phyloP scores from a whole-genome alignment of 768 basidiomycete genomes.

The Suillus brevipes region DNA sequence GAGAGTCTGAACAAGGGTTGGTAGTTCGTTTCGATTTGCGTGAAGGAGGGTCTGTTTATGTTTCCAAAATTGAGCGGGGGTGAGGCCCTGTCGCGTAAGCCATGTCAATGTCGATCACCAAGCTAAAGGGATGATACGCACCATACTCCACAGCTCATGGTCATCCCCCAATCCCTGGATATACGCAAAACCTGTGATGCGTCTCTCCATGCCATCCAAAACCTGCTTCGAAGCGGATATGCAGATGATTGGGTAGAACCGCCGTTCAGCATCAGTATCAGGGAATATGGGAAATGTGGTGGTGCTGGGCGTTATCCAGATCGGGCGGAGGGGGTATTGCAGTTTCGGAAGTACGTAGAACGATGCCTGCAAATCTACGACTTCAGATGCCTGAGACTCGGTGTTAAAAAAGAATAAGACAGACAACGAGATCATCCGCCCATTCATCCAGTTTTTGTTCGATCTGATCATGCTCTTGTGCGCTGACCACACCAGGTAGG shows the following conservation, averaged over 20 bases:
- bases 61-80: constrained; percentile 70
- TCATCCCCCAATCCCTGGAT: constrained; percentile 96
- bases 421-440: constrained; percentile 68
- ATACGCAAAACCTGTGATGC: constrained; percentile 74
- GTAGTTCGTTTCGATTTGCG: constrained; percentile 49
- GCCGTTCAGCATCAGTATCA: constrained; percentile 8
- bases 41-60: constrained; percentile 50
- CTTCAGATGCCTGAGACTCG: not conserved
- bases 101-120: not conserved
- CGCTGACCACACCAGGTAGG: constrained; percentile 64
- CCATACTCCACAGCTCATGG: constrained; percentile 87
- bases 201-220: constrained; percentile 57
- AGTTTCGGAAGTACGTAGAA: constrained; percentile 68
- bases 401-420: constrained; percentile 15
- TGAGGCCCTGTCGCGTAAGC: constrained; percentile 58
- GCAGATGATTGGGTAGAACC: constrained; percentile 75
- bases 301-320: constrained; percentile 85
- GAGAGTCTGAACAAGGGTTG: constrained; percentile 27
- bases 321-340: constrained; percentile 67
- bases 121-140: constrained; percentile 27
- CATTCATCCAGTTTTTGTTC: constrained; percentile 61
- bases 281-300: constrained; percentile 45
- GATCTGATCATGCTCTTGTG: constrained; percentile 82
- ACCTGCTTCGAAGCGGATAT: constrained; percentile 81
- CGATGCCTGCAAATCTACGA: constrained; percentile 52